Base-by-base conservation (phyloP, 768 basidiomycete species). In the Crassisporium funariophilum region DNA sequence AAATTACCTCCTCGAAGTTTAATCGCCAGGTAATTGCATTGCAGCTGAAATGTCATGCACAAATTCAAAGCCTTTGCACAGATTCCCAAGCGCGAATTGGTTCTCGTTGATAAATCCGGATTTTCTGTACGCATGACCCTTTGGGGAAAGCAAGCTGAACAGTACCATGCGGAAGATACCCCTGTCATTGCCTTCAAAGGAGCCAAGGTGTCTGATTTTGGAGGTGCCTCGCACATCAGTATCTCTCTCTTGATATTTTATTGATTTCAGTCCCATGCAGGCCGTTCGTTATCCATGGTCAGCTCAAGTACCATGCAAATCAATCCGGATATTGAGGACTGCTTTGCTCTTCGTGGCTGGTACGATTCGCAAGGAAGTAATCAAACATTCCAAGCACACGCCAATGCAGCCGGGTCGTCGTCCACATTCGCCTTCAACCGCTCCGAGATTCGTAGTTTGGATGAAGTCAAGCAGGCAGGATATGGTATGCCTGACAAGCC, bases 81-180 rank as follows among this genome's bases (percentile, higher is more conserved):
- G 90, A 78, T 94, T 47, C 75, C 79, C 23, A 98, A 98, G 67
- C 86, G 95, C 35, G 95, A 99, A 35, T 70, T 99, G 41, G 86
- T 81, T 1, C 68, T 99, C 24, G 95, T 94, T 10, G 95, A 99
- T 63, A 80, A 79, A 50, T 86, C 91, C 5, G 78, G 78, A 25
- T 91, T 72, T 58, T 81, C 84, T 12, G 84, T 91, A 31, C 81
- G 91, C 24, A 63, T 98, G 54, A 99, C 95, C 3, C 73, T 98
- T 22, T 99, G 95, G 97, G 97, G 95, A 17, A 92, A 88, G 64
- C 88, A 91, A 64, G 95, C 95, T 0, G 92, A 98, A 63, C 77
- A 78, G 31, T 98, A 83, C 63, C 64, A 67, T n/a, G 55, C 53
- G 31, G 69, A 75, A 4, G 69, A 72, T 9, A 74, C 75, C 40